Conservation (phyloP, 805 yeast genomes). For the Nakazawaea pomicola region DNA sequence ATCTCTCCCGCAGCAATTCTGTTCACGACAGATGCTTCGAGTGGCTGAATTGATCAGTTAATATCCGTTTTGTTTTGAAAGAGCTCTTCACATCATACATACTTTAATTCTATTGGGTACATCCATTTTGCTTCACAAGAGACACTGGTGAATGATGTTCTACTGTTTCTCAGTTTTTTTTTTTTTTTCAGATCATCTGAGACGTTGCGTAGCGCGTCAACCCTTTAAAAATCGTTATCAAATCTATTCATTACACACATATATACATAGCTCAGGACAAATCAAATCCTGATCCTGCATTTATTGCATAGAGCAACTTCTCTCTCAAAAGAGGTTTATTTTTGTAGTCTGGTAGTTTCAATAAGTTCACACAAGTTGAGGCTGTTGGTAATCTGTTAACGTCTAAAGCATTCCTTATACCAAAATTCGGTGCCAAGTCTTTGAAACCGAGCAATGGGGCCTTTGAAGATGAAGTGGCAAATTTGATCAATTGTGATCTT, state of each 20-base stretch:
- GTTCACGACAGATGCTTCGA: conserved; percentile 74
- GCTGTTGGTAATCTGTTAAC: conserved; percentile 75
- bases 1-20: conserved; percentile 97
- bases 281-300: conserved; percentile 84
- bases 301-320: conserved; percentile 74
- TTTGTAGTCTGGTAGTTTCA: conserved; percentile 80
- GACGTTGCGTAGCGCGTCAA: too few relatives aligned
- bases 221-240: not conserved
- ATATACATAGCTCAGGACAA: conserved; percentile 38
- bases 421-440: conserved; percentile 70
- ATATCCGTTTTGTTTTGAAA: too few relatives aligned
- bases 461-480: conserved; percentile 87
- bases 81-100: not conserved
- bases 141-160: not conserved
- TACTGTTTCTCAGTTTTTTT: not conserved
- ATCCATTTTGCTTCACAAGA: not conserved
- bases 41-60: conserved; percentile 26
- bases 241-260: not conserved
- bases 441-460: conserved; percentile 89
- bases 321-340: conserved; percentile 49
- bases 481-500: conserved; percentile 63
- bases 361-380: conserved; percentile 85
- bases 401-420: conserved; percentile 58
- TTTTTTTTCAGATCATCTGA: not conserved
- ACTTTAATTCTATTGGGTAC: conserved; percentile 3